Conservation (phyloP, 805 yeast species). For the Zygoascus ofunaensis region DNA sequence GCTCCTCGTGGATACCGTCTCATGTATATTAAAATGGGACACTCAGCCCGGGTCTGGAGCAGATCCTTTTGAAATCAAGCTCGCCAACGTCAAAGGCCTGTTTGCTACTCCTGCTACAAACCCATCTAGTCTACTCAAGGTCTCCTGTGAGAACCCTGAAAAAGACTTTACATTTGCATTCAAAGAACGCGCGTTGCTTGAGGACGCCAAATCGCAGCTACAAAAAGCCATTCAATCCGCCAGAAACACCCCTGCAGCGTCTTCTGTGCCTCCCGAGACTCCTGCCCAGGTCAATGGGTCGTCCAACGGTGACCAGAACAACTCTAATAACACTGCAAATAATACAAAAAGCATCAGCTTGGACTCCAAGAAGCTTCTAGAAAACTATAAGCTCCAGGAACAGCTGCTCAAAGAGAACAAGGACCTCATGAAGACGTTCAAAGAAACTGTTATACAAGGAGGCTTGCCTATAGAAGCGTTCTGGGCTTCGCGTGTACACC, state of each 20-base stretch:
- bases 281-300: slow-evolving; percentile 5
- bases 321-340: no score
- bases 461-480: slow-evolving; percentile 74
- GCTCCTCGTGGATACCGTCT: background rate
- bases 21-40: slow-evolving; percentile 1
- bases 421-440: slow-evolving; percentile 61
- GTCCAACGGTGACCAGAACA: background rate
- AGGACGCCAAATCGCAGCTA: slow-evolving; percentile 5
- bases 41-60: background rate
- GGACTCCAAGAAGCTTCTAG: slow-evolving; percentile 50
- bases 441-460: slow-evolving; percentile 68
- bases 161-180: slow-evolving; percentile 8
- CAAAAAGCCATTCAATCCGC: slow-evolving; percentile 9
- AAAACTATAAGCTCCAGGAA: slow-evolving; percentile 72
- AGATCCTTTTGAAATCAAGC: background rate
- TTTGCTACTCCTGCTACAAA: slow-evolving; percentile 23
- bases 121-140: slow-evolving; percentile 57
- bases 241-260: slow-evolving; percentile 2
- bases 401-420: slow-evolving; percentile 62
- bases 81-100: slow-evolving; percentile 3
- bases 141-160: slow-evolving; percentile 30
- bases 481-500: slow-evolving; percentile 76
- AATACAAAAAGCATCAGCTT: no score
- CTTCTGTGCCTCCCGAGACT: background rate
- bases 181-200: slow-evolving; percentile 8